phyloP scores from a whole-genome alignment of 2,329 filamentous ascomycete genomes.

The Corinectria fuckeliana region DNA sequence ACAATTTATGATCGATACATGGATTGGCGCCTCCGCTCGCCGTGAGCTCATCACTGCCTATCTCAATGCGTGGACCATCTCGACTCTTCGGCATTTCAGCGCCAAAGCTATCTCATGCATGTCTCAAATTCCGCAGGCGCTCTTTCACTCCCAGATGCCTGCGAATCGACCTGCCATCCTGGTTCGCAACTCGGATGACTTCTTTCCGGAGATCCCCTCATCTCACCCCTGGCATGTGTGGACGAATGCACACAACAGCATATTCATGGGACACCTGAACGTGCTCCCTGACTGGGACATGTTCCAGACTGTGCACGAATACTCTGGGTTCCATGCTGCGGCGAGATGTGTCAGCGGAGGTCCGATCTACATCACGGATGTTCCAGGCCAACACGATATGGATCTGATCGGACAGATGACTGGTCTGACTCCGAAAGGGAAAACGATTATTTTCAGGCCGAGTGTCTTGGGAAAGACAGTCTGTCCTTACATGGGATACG shows the following conservation, averaged over 20 bases:
- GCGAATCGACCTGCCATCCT: conserved; percentile 76
- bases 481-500: conserved; percentile 76
- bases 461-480: conserved; percentile 75
- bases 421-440: conserved; percentile 71
- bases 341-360: conserved; percentile 89
- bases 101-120: conserved; percentile 89
- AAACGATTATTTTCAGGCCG: conserved; percentile 82
- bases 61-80: conserved; percentile 84
- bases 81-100: conserved; percentile 78
- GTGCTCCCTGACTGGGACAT: conserved; percentile 83
- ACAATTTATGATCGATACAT: conserved; percentile 86
- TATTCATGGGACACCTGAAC: conserved; percentile 85
- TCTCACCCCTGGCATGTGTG: conserved; percentile 97
- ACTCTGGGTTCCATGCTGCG: conserved; percentile 85
- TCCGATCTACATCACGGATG: conserved; percentile 93
- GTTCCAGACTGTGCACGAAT: conserved; percentile 71
- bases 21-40: conserved; percentile 72
- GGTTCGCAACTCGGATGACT: conserved; percentile 88
- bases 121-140: conserved; percentile 84
- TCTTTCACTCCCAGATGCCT: conserved; percentile 85
- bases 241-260: conserved; percentile 86
- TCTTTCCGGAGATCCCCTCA: conserved; percentile 81
- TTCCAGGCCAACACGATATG: conserved; percentile 80
- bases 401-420: conserved; percentile 82
- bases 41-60: conserved; percentile 75